A percentile compares a stretch with the other conserved stretches of the same genome.
Evolutionary conservation across 176 grass and related monocot genomes (phyloP).

Genomic region (Panicum miliaceum): DNA sequence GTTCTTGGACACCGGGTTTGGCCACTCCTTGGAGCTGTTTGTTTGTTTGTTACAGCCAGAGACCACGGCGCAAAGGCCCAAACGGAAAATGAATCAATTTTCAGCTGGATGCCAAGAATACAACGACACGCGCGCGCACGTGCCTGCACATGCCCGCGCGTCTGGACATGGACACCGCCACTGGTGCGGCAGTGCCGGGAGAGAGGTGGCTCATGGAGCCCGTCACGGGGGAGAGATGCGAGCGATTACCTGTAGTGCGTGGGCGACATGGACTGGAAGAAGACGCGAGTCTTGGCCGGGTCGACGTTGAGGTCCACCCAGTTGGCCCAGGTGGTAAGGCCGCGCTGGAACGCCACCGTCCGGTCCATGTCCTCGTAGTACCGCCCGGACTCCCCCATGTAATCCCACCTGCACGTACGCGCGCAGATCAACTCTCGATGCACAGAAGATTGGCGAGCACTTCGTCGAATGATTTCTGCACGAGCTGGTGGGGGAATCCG

Average conservation of each 20-base stretch:
- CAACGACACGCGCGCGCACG: neutral
- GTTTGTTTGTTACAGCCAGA: neutral
- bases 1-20: slow-evolving; percentile 60
- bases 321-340: slow-evolving; percentile 80
- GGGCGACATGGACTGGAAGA: slow-evolving; percentile 94
- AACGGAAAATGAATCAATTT: neutral
- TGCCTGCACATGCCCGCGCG: neutral
- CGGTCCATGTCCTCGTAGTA: slow-evolving; percentile 90
- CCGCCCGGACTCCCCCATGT: slow-evolving; percentile 66
- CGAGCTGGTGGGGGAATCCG: neutral
- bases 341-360: slow-evolving; percentile 76
- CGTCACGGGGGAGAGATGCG: slow-evolving; percentile 2
- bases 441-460: neutral
- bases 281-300: slow-evolving; percentile 70
- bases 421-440: neutral
- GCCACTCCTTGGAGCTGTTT: slow-evolving; percentile 60
- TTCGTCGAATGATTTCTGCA: neutral
- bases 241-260: slow-evolving; percentile 86
- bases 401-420: slow-evolving; percentile 72
- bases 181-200: neutral
- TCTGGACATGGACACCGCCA: neutral
- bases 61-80: neutral
- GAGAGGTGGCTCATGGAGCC: neutral
- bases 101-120: neutral
- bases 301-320: slow-evolving; percentile 80